These are phyloP conservation scores for Phytophthora nicotianae DNA, from an alignment of 352 stramenopile genomes.

Conservation along the genomic window DNA sequence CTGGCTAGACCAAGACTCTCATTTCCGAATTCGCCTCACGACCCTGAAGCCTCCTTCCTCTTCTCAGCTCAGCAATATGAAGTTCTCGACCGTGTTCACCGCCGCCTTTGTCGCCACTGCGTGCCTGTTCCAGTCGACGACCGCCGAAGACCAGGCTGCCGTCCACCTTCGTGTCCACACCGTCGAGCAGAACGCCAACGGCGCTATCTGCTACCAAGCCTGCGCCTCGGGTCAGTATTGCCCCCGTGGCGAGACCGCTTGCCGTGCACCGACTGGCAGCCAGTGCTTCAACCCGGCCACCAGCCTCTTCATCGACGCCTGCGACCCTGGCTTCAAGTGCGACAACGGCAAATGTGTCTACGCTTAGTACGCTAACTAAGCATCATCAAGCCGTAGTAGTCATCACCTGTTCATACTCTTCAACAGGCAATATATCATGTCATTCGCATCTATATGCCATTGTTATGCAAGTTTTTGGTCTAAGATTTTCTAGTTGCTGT, in stretches of 20 bases:
- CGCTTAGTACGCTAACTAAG: constrained; percentile 19
- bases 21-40: constrained; percentile 13
- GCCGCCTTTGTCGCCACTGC: constrained; percentile 24
- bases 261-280: constrained; percentile 13
- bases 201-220: constrained; percentile 25
- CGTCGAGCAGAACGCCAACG: constrained; percentile 14
- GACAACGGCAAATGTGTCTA: constrained; percentile 39
- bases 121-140: constrained; percentile 17
- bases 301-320: constrained; percentile 24
- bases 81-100: constrained; percentile 35
- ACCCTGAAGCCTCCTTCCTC: constrained; percentile 1
- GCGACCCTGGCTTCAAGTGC: constrained; percentile 38
- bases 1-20: neutral
- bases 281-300: constrained; percentile 46
- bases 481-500: constrained; percentile 13
- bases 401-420: constrained; percentile 8
- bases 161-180: constrained; percentile 38
- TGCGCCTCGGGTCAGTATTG: constrained; percentile 32
- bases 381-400: neutral
- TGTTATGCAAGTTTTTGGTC: neutral
- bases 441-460: neutral
- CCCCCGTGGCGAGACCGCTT: constrained; percentile 21
- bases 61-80: constrained; percentile 35
- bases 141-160: constrained; percentile 23
- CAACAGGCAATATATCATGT: constrained; percentile 12